phyloP scores from a whole-genome alignment of 2,329 filamentous ascomycete species.

The Leptodontidium sp. region DNA sequence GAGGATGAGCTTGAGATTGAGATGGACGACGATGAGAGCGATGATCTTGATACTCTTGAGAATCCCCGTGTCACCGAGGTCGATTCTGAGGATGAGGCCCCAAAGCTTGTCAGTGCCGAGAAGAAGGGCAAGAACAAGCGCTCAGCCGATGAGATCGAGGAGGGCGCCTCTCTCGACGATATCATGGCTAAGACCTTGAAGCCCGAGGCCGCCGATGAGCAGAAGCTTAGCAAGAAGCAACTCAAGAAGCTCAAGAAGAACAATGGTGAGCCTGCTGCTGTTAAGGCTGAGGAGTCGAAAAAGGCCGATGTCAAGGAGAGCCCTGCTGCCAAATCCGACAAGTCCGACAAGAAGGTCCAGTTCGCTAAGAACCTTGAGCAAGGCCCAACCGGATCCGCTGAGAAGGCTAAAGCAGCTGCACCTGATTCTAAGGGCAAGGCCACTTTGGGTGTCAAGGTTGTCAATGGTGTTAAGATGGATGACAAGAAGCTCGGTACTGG shows the following conservation, averaged over 20 bases:
- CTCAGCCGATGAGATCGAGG: slow-evolving; percentile 74
- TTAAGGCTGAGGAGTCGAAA: slow-evolving; percentile 65
- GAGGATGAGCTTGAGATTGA: slow-evolving; percentile 75
- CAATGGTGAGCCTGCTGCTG: slow-evolving; percentile 82
- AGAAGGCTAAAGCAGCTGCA: slow-evolving; percentile 56
- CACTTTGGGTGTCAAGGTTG: slow-evolving; percentile 74
- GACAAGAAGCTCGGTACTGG: slow-evolving; percentile 93
- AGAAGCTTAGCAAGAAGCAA: slow-evolving; percentile 93
- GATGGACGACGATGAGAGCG: slow-evolving; percentile 68
- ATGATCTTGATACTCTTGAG: slow-evolving; percentile 80
- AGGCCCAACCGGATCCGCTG: slow-evolving; percentile 81
- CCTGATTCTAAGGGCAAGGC: slow-evolving; percentile 59
- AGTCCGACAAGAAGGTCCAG: slow-evolving; percentile 93
- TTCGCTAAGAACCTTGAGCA: slow-evolving; percentile 99
- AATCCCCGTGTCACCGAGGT: slow-evolving; percentile 87
- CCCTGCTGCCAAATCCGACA: slow-evolving; percentile 55
- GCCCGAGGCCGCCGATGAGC: slow-evolving; percentile 64
- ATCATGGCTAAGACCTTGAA: slow-evolving; percentile 80
- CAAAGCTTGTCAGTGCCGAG: slow-evolving; percentile 60
- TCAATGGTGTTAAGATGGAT: slow-evolving; percentile 91
- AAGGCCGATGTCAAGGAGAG: slow-evolving; percentile 58
- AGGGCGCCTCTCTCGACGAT: slow-evolving; percentile 76
- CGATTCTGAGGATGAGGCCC: slow-evolving; percentile 77
- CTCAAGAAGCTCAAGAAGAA: slow-evolving; percentile 99
- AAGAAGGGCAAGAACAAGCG: slow-evolving; percentile 93